Evolutionary conservation across 2,329 filamentous ascomycete species (phyloP).

Genomic region (Clonostachys byssicola): DNA sequence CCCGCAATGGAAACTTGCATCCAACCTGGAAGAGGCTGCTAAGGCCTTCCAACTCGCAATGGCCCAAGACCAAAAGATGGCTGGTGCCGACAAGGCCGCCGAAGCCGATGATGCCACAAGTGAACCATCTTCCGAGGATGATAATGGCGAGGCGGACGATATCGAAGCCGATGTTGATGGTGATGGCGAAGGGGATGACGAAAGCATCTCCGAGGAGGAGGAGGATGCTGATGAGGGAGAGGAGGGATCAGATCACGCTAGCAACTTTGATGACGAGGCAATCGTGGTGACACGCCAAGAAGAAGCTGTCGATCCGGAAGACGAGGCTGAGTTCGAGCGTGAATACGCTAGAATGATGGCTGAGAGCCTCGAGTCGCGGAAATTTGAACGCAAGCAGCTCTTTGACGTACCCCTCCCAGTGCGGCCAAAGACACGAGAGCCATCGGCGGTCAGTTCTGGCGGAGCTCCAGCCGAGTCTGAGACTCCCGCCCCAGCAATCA

Average conservation of each 20-base stretch:
- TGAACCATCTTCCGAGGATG: constrained; percentile 72
- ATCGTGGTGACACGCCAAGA: constrained; percentile 90
- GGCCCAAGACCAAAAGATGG: constrained; percentile 80
- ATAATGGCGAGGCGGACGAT: constrained; percentile 62
- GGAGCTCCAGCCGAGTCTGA: constrained; percentile 13
- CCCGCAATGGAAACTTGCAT: constrained; percentile 87
- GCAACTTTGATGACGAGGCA: constrained; percentile 76
- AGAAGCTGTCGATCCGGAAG: constrained; percentile 86
- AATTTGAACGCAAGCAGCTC: constrained; percentile 89
- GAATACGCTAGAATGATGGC: constrained; percentile 99
- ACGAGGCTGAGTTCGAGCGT: constrained; percentile 94
- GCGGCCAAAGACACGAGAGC: constrained; percentile 64
- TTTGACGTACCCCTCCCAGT: constrained; percentile 98
- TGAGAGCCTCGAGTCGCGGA: constrained; percentile 91
- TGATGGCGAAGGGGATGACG: constrained; percentile 45
- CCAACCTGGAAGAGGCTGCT: constrained; percentile 76
- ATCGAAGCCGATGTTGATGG: constrained; percentile 57
- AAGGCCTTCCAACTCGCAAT: constrained; percentile 84
- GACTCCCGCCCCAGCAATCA: constrained; percentile 9
- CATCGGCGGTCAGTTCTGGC: constrained; percentile 17
- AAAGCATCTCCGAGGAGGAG: constrained; percentile 55
- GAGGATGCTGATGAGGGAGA: constrained; percentile 24
- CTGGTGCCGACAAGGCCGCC: constrained; percentile 62
- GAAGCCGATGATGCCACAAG: constrained; percentile 73
- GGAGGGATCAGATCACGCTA: constrained; percentile 30